A percentile compares a stretch with the other conserved stretches of the same genome.
Evolutionary conservation across 2,329 filamentous ascomycete genomes (phyloP).

Genomic region (Alternaria gansuensis): DNA sequence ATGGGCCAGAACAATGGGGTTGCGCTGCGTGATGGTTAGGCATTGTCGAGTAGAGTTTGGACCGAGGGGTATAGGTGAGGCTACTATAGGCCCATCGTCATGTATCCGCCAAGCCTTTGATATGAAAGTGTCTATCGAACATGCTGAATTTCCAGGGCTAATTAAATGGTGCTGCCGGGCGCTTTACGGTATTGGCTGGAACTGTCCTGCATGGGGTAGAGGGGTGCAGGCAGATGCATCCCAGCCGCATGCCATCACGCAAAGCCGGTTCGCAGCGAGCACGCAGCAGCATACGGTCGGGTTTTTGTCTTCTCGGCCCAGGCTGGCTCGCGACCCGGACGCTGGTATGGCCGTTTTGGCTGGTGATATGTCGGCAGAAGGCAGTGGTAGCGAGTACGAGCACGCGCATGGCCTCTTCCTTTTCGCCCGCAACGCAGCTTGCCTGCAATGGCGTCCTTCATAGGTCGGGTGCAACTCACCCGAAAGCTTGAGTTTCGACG

Average conservation of each 20-base stretch:
- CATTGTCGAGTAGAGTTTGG: constrained; percentile 27
- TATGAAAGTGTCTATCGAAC: constrained; percentile 30
- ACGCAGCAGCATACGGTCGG: constrained; percentile 3
- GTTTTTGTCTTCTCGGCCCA: constrained; percentile 25
- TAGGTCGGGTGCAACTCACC: constrained; percentile 17
- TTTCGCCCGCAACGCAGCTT: not conserved
- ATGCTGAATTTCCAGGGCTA: constrained; percentile 24
- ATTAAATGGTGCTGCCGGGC: constrained; percentile 22
- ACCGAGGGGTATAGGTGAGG: constrained; percentile 43
- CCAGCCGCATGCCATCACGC: constrained; percentile 18
- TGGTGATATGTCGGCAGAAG: constrained; percentile 28
- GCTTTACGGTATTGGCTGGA: constrained; percentile 19
- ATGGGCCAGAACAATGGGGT: constrained; percentile 20
- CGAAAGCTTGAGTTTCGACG: constrained; percentile 16
- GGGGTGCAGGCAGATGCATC: constrained; percentile 23
- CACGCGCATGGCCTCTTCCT: not conserved
- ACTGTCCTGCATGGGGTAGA: constrained; percentile 7
- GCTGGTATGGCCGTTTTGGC: constrained; percentile 17
- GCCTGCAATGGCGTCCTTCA: constrained; percentile 4
- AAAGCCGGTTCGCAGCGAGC: constrained; percentile 16
- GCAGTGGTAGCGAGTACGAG: constrained; percentile 9
- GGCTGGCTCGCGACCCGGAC: constrained; percentile 27
- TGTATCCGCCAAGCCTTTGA: constrained; percentile 26
- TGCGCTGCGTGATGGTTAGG: constrained; percentile 19
- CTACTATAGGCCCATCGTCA: constrained; percentile 31